Evolutionary conservation across 2,329 filamentous ascomycete species (phyloP).

Genomic region (Penicillium nordicum): DNA sequence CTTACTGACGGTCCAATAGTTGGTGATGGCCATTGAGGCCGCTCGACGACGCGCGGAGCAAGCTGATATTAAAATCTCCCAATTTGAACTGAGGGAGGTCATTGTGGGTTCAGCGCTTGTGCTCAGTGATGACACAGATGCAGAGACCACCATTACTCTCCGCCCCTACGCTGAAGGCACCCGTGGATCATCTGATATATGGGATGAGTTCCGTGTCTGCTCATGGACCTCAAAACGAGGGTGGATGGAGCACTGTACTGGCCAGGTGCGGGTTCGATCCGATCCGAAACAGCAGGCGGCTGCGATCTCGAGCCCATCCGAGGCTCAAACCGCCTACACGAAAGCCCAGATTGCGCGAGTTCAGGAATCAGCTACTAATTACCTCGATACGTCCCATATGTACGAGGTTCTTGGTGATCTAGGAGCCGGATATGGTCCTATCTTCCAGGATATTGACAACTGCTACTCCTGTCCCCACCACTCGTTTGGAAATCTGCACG

Average conservation of each 20-base stretch:
- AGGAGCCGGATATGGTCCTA: constrained; percentile 51
- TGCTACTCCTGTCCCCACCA: constrained; percentile 40
- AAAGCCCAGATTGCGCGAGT: constrained; percentile 12
- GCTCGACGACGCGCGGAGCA: constrained; percentile 28
- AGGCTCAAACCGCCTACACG: constrained; percentile 13
- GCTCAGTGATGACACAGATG: constrained; percentile 46
- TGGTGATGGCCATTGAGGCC: constrained; percentile 34
- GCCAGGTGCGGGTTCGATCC: constrained; percentile 24
- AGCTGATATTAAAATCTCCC: constrained; percentile 36
- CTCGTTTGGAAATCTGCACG: constrained; percentile 32
- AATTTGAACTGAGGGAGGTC: constrained; percentile 50
- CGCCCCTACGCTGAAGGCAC: constrained; percentile 39
- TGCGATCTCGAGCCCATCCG: constrained; percentile 14
- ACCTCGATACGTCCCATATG: constrained; percentile 38
- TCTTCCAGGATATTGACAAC: constrained; percentile 52
- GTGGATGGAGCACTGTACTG: constrained; percentile 29
- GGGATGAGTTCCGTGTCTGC: constrained; percentile 29
- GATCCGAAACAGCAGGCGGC: constrained; percentile 16
- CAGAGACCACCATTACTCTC: constrained; percentile 52
- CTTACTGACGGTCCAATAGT: constrained; percentile 7
- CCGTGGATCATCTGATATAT: constrained; percentile 29
- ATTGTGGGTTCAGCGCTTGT: constrained; percentile 48
- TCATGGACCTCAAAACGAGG: constrained; percentile 26
- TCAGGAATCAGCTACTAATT: constrained; percentile 11
- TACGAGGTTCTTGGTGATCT: constrained; percentile 48